phyloP scores from a whole-genome alignment of 306 rosid species.

The Inga leiocalycina region DNA sequence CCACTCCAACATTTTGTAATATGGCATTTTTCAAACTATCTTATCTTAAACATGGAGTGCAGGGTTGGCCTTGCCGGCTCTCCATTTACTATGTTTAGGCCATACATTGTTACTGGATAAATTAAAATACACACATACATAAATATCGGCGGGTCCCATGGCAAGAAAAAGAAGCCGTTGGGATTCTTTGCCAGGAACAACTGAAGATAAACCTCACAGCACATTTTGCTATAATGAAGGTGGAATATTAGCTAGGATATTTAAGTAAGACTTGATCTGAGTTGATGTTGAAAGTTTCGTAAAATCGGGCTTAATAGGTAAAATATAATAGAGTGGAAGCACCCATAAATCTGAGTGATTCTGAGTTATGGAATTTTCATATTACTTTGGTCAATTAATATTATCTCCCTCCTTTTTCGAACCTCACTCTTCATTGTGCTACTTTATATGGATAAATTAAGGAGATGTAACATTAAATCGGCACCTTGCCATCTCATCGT shows the following conservation, averaged over 20 bases:
- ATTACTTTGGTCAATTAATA: too few species aligned
- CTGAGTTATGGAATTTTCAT: neutral
- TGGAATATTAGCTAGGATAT: neutral
- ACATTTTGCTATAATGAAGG: slow-evolving; percentile 24
- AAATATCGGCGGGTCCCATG: neutral
- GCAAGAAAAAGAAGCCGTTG: neutral
- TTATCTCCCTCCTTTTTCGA: too few species aligned
- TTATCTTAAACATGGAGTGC: neutral
- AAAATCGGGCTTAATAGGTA: neutral
- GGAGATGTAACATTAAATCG: neutral
- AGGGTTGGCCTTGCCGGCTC: neutral
- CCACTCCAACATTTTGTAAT: neutral
- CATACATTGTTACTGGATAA: neutral
- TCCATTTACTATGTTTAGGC: neutral
- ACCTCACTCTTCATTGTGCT: too few species aligned
- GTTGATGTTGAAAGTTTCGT: neutral
- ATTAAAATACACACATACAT: neutral
- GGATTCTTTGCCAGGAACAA: neutral
- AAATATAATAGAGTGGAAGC: too few species aligned
- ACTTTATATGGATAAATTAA: slow-evolving; percentile 1
- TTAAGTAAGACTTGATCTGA: too few species aligned
- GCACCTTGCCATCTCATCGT: slow-evolving; percentile 10
- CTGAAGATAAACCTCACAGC: slow-evolving; percentile 42
- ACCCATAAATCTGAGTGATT: too few species aligned
- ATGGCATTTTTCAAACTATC: neutral